Base-by-base conservation (phyloP, 371 early-diverging fungal genomes). In the Mucor lusitanicus region DNA sequence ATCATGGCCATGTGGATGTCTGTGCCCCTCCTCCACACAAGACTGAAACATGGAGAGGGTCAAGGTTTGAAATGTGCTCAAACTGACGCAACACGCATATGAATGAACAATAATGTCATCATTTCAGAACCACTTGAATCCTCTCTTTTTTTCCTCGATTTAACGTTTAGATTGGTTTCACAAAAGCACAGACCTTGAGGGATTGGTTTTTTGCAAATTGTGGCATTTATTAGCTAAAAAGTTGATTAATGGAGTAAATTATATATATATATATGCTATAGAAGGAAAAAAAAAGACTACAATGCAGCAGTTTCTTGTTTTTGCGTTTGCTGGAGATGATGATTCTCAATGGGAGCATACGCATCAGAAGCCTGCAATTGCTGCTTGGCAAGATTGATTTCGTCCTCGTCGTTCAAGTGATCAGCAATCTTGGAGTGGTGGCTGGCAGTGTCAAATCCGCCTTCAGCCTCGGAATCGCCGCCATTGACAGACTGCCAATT, bases 341-440 rank as follows among this genome's bases (percentile, higher is more conserved):
- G 21, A 54, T 33, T 37, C 25, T 39, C 39, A 9, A 19, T 39
- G 17, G 63, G 63, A 54, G 55, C 25, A 23, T 63, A 63, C 11
- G 35, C 37, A 21, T 25, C 55, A 1, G 27, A 23, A n/a, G 11
- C 33, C 15, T 33, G 32, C 33, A 56, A 8, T 9, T 28, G 30
- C 15, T 53, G 25, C 0, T 59, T 59, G 4, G 59, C 40, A 39
- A 37, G n/a, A 3, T 37, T 33, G 37, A 21, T 33, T 33, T 39
- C 39, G 25, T 59, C 37, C 12, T 59, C 25, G 23, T 23, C 19
- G n/a, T 33, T 6, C 5, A 32, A 17, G 30, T 56, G 33, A 33
- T 56, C 56, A 0, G 56, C 56, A 56, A 33, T 56, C 33, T 56
- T 56, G 30, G 56, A 56, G 33, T 56, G 56, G 19, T 56, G 56